These are phyloP conservation scores for Tuber indicum DNA, from an alignment of 495 filamentous ascomycete species.

Conservation along the genomic window DNA sequence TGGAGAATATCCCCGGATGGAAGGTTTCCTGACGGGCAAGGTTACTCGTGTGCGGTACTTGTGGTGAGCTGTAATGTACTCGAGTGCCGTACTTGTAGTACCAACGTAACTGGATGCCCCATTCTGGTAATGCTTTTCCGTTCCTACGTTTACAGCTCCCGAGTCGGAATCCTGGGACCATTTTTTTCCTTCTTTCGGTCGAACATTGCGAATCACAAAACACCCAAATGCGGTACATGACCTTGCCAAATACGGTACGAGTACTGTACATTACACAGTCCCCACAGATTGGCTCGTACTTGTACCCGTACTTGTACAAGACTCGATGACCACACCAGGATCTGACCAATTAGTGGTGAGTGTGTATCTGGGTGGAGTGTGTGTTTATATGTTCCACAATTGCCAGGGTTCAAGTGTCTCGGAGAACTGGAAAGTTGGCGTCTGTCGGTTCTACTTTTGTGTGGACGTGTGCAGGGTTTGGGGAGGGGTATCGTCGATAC, in stretches of 20 bases:
- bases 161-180: neutral
- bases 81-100: too few species aligned
- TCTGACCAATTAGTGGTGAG: too few species aligned
- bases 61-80: neutral
- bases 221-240: too few species aligned
- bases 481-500: neutral
- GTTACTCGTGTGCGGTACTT: neutral
- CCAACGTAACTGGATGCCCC: neutral
- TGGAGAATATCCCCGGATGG: neutral
- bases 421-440: neutral
- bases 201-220: too few species aligned
- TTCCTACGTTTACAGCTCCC: neutral
- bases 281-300: too few species aligned
- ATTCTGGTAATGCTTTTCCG: neutral
- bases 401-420: neutral
- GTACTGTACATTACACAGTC: too few species aligned
- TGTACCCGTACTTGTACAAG: too few species aligned
- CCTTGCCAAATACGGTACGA: too few species aligned
- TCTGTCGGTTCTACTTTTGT: neutral
- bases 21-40: neutral
- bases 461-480: neutral
- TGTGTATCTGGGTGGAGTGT: too few species aligned
- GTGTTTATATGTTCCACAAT: too few species aligned
- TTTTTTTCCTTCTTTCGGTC: neutral
- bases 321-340: too few species aligned